Evolutionary conservation across 2,329 filamentous ascomycete species (phyloP).

Genomic region (Alternaria solani): DNA sequence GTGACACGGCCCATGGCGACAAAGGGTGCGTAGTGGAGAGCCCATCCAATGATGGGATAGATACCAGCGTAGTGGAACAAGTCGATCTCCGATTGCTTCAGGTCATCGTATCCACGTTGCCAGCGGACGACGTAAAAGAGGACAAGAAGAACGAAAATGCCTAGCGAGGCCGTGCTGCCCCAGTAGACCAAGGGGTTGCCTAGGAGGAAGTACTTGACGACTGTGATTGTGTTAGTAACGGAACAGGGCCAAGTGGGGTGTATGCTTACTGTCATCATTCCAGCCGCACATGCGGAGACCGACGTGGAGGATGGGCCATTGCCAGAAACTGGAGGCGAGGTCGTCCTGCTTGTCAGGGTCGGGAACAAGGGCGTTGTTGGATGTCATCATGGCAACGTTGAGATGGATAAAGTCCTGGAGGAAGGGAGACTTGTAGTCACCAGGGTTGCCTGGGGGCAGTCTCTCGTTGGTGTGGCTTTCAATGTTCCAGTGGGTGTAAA

Average conservation of each 20-base stretch:
- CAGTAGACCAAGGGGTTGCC: constrained; percentile 97
- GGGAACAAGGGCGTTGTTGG: constrained; percentile 96
- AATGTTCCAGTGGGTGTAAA: constrained; percentile 99
- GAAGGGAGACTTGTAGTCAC: constrained; percentile 95
- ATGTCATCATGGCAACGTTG: constrained; percentile 99
- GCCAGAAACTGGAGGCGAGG: constrained; percentile 95
- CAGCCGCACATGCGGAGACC: constrained; percentile 98
- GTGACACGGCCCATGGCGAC: constrained; percentile 98
- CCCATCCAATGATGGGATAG: constrained; percentile 93
- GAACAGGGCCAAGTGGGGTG: neutral
- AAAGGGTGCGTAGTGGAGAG: constrained; percentile 95
- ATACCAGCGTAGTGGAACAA: constrained; percentile 93
- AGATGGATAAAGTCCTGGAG: constrained; percentile 96
- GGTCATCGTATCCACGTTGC: constrained; percentile 92
- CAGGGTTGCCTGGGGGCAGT: constrained; percentile 86
- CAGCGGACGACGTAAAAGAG: constrained; percentile 90
- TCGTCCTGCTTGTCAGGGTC: constrained; percentile 99
- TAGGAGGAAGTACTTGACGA: constrained; percentile 97
- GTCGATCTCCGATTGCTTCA: constrained; percentile 81
- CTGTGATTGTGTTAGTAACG: constrained; percentile 32
- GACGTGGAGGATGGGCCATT: constrained; percentile 95
- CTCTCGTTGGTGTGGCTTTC: constrained; percentile 94
- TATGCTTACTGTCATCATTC: constrained; percentile 75
- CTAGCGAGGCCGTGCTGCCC: constrained; percentile 84
- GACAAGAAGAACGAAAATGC: constrained; percentile 74